Evolutionary conservation across 352 stramenopile genomes (phyloP).

Genomic region (Globisporangium acanthophoron): DNA sequence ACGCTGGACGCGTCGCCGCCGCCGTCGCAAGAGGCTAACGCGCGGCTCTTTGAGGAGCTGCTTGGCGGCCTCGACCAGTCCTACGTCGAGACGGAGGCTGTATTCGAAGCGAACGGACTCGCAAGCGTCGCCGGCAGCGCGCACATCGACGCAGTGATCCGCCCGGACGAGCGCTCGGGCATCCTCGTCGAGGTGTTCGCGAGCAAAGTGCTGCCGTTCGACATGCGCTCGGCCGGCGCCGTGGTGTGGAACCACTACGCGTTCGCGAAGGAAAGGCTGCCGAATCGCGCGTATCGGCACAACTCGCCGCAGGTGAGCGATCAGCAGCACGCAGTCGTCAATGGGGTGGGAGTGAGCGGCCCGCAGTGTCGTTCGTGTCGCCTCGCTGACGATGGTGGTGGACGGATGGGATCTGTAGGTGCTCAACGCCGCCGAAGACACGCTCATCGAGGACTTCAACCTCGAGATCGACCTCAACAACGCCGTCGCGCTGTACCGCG

Average conservation of each 20-base stretch:
- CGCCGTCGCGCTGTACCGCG: slow-evolving; percentile 33
- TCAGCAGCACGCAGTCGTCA: no score
- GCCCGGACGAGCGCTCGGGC: slow-evolving; percentile 25
- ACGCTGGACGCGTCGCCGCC: slow-evolving; percentile 8
- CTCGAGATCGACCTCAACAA: slow-evolving; percentile 44
- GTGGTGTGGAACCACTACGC: slow-evolving; percentile 39
- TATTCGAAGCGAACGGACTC: slow-evolving; percentile 37
- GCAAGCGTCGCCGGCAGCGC: slow-evolving; percentile 19
- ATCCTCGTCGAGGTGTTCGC: slow-evolving; percentile 40
- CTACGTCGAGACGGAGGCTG: slow-evolving; percentile 19
- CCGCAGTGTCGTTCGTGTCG: no score
- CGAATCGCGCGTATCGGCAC: slow-evolving; percentile 34
- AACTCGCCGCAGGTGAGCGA: slow-evolving; percentile 27
- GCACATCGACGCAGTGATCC: slow-evolving; percentile 26
- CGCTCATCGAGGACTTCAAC: slow-evolving; percentile 50
- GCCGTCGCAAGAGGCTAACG: slow-evolving; percentile 7
- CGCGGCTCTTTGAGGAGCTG: slow-evolving; percentile 22
- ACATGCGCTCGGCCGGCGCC: slow-evolving; percentile 27
- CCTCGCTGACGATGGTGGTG: no score
- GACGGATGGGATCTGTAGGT: neutral
- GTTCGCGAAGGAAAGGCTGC: slow-evolving; percentile 29
- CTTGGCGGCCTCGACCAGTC: slow-evolving; percentile 20
- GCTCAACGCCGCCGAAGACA: slow-evolving; percentile 26
- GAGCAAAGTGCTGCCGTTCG: slow-evolving; percentile 45
- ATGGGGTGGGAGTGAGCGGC: no score